Percentiles rank a stretch among this genome's conserved stretches.
phyloP scores from a whole-genome alignment of 306 rosid genomes.

The Rubus parviflorus region DNA sequence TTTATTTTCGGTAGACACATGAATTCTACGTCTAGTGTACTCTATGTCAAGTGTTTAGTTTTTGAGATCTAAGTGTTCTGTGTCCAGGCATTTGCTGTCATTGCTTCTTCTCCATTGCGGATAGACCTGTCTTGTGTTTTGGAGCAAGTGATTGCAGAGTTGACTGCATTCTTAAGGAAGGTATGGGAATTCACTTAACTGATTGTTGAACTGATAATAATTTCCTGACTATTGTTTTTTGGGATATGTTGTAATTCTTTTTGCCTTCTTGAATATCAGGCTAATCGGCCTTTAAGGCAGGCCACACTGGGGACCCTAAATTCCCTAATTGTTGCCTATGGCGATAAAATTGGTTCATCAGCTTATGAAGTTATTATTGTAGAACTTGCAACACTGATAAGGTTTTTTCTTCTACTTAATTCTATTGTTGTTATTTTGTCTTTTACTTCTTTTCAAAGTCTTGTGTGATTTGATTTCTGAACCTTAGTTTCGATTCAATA shows the following conservation, averaged over 20 bases:
- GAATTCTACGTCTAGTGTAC: too few species aligned
- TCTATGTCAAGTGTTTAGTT: neutral
- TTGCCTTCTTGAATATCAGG: slow-evolving; percentile 56
- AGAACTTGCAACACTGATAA: slow-evolving; percentile 84
- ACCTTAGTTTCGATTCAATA: slow-evolving; percentile 15
- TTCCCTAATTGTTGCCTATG: slow-evolving; percentile 92
- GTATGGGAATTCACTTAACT: slow-evolving; percentile 40
- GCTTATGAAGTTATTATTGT: slow-evolving; percentile 94
- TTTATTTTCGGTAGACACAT: neutral
- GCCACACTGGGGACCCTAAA: slow-evolving; percentile 94
- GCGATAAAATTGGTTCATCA: slow-evolving; percentile 88
- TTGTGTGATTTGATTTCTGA: slow-evolving; percentile 11
- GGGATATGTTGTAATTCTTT: slow-evolving; percentile 20
- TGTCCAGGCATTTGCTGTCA: slow-evolving; percentile 92
- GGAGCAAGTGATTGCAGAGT: slow-evolving; percentile 85
- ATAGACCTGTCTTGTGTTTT: slow-evolving; percentile 89
- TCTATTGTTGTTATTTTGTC: neutral
- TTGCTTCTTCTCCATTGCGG: slow-evolving; percentile 82
- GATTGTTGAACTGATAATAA: slow-evolving; percentile 9
- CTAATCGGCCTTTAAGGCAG: slow-evolving; percentile 94
- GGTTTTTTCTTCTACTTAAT: slow-evolving; percentile 48
- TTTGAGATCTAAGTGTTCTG: slow-evolving; percentile 23
- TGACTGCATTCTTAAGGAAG: slow-evolving; percentile 95
- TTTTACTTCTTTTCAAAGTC: neutral
- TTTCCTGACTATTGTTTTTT: neutral